phyloP scores from a whole-genome alignment of 768 basidiomycete species.

The Podaxis mareebaensis region DNA sequence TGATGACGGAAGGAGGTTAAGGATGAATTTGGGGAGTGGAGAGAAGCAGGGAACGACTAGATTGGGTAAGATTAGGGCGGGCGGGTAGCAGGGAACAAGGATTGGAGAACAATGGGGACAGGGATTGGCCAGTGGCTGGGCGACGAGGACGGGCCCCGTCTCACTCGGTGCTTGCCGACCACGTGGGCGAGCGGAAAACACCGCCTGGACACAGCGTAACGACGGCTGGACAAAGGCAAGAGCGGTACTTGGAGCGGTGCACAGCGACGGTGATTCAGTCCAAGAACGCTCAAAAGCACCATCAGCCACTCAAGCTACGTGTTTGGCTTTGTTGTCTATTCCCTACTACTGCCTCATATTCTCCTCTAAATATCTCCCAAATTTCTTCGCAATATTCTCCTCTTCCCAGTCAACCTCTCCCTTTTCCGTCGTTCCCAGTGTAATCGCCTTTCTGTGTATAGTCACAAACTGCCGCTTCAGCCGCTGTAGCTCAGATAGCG shows the following conservation, averaged over 20 bases:
- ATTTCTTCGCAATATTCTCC: slow-evolving; percentile 66
- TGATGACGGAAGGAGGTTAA: slow-evolving; percentile 28
- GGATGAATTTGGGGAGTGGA: not conserved
- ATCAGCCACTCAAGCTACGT: not conserved
- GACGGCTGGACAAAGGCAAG: not conserved
- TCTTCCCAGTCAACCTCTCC: slow-evolving; percentile 79
- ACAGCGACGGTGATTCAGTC: no score
- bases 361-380: slow-evolving; percentile 72
- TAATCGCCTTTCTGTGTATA: slow-evolving; percentile 87
- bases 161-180: slow-evolving; percentile 11
- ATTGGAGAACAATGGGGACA: not conserved
- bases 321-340: slow-evolving; percentile 12
- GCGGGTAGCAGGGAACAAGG: slow-evolving; percentile 1
- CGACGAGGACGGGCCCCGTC: not conserved
- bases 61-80: slow-evolving; percentile 6
- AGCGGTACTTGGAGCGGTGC: not conserved
- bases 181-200: not conserved
- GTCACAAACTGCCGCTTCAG: slow-evolving; percentile 90
- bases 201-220: not conserved
- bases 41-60: not conserved
- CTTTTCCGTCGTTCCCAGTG: slow-evolving; percentile 76
- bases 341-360: slow-evolving; percentile 46
- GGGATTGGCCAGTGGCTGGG: not conserved
- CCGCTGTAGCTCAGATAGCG: slow-evolving; percentile 86
- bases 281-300: not conserved